These are phyloP conservation scores for Heritiera littoralis DNA, from an alignment of 345 rosid species.

Conservation along the genomic window DNA sequence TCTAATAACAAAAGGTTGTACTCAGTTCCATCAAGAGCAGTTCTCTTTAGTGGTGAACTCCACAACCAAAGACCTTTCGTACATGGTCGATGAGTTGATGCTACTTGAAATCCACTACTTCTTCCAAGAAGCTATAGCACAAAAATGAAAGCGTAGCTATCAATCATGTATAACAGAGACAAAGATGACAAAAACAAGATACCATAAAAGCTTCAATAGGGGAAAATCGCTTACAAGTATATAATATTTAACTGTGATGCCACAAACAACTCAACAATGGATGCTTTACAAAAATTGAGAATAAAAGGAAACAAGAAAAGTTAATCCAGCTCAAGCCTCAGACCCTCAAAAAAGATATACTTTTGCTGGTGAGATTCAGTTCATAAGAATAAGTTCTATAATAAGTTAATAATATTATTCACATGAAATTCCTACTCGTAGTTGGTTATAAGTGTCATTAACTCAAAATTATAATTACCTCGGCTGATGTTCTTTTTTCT, in stretches of 20 bases:
- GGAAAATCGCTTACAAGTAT: background rate
- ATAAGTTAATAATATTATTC: background rate
- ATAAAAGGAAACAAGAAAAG: background rate
- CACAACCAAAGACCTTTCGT: slow-evolving; percentile 99
- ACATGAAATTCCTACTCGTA: background rate
- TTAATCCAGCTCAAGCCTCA: background rate
- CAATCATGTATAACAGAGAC: background rate
- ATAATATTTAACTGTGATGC: background rate
- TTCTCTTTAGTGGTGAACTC: slow-evolving; percentile 92
- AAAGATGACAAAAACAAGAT: background rate
- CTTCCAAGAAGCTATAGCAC: slow-evolving; percentile 89
- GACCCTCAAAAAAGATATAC: background rate
- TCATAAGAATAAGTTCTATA: background rate
- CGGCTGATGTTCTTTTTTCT: background rate
- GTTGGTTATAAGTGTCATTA: background rate
- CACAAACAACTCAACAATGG: background rate
- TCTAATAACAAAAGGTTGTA: slow-evolving; percentile 88
- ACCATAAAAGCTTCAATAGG: background rate
- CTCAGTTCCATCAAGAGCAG: slow-evolving; percentile 90
- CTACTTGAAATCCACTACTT: slow-evolving; percentile 97
- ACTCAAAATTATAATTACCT: background rate
- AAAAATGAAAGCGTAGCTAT: background rate
- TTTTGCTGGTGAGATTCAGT: background rate
- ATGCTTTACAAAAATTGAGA: background rate
- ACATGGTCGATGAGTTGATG: slow-evolving; percentile 93